Evolutionary conservation across 1,139 yeast genomes (phyloP), one percentile per base, ranked within the genome.

Genomic region (Yamadazyma atlantica): DNA sequence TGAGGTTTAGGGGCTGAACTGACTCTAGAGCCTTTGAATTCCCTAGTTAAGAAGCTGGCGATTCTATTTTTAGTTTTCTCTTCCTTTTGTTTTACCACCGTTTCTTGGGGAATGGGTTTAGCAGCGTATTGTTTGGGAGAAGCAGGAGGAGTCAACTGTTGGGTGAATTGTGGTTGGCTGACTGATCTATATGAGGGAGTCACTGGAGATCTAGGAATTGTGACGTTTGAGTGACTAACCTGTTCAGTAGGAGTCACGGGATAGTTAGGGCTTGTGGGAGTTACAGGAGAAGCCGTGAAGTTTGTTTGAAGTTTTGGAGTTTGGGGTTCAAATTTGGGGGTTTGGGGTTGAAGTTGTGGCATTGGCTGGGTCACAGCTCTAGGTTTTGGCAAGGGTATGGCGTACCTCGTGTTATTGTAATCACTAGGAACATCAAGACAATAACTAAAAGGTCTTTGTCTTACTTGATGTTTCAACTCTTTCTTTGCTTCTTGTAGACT

Each of bases 401-500:
- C 45, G 40, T 58, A 69, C 36, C 66, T 53, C n/a, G 69, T 55
- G 29, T 46, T 52, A n/a, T 45, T 47, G 43, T 69, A 69, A 30
- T 64, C 61, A n/a, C 49, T 54, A 3, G 60, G 58, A 7, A 51
- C 33, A 44, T 68, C 75, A 14, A 69, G 55, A 43, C 69, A 58
- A 38, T 45, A 61, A 37, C 64, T 59, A 37, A 56, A 59, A 0
- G 70, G 69, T 12, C 63, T 46, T 39, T 58, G 61, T 36, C 62
- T 48, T 3, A 62, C 59, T 29, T 46, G 41, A 4, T 50, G 43
- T 35, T 53, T 53, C 43, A 63, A 39, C 12, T 54, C 57, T 9
- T 32, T n/a, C 18, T 51, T 53, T 16, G 52, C 49, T 2, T 49
- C 49, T 13, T 39, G 39, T 5, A 56, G 39, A 36, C 50, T 43